Evolutionary conservation across 2,329 filamentous ascomycete genomes (phyloP).

Genomic region (Aureobasidium melanogenum): DNA sequence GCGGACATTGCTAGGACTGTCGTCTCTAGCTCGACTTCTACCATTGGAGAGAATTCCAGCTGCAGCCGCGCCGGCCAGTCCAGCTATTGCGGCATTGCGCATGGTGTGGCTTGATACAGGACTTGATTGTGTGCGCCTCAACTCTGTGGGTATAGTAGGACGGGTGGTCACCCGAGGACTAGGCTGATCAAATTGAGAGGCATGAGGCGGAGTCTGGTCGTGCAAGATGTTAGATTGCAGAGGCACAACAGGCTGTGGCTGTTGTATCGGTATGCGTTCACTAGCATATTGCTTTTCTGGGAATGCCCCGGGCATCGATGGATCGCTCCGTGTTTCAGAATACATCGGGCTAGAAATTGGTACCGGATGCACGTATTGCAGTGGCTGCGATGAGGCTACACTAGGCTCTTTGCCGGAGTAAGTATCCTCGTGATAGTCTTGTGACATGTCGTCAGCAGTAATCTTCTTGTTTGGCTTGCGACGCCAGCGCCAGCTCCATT

Average conservation of each 20-base stretch:
- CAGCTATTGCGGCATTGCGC: slow-evolving; percentile 36
- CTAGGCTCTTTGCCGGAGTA: too few species aligned
- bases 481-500: slow-evolving; percentile 55
- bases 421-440: background rate
- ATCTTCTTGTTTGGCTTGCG: slow-evolving; percentile 36
- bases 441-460: background rate
- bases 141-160: background rate
- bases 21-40: slow-evolving; percentile 21
- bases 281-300: slow-evolving; percentile 33
- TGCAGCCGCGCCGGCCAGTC: slow-evolving; percentile 31
- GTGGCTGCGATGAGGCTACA: slow-evolving; percentile 35
- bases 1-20: slow-evolving; percentile 39
- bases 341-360: slow-evolving; percentile 56
- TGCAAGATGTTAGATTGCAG: slow-evolving; percentile 53
- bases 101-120: slow-evolving; percentile 14
- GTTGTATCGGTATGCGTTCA: slow-evolving; percentile 63
- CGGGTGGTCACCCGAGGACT: slow-evolving; percentile 33
- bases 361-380: slow-evolving; percentile 59
- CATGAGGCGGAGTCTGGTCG: slow-evolving; percentile 31
- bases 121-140: slow-evolving; percentile 24
- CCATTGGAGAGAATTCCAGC: slow-evolving; percentile 26
- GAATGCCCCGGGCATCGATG: slow-evolving; percentile 24
- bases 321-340: slow-evolving; percentile 44
- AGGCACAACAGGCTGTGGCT: slow-evolving; percentile 70
- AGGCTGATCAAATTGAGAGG: slow-evolving; percentile 32